Conservation (phyloP, 176 grass and related monocot genomes). For the Neostapfia colusana region DNA sequence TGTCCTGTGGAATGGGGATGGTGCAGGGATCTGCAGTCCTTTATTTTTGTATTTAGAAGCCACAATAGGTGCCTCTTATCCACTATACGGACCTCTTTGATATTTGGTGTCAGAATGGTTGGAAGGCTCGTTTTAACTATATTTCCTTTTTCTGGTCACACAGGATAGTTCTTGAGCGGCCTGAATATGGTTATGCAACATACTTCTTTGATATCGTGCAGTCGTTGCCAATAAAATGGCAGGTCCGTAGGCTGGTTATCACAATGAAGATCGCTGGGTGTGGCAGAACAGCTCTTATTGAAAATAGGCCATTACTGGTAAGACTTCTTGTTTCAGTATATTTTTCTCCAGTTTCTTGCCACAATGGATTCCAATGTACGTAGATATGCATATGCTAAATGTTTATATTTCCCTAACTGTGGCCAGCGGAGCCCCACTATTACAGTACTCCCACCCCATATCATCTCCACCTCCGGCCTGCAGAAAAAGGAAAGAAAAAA, state of each 20-base stretch:
- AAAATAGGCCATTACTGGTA: conserved; percentile 79
- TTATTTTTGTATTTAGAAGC: conserved; percentile 80
- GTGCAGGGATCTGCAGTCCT: conserved; percentile 93
- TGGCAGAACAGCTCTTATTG: conserved; percentile 76
- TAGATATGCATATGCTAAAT: neutral
- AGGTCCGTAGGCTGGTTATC: conserved; percentile 69
- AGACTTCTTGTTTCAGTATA: conserved; percentile 1
- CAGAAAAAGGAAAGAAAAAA: neutral
- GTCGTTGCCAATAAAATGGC: conserved; percentile 69
- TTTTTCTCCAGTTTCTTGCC: conserved; percentile 3
- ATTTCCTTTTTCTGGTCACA: conserved; percentile 23
- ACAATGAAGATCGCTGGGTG: conserved; percentile 88
- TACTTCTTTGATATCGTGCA: conserved; percentile 91
- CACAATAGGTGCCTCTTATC: conserved; percentile 69
- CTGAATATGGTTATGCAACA: conserved; percentile 93
- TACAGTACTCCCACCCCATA: neutral
- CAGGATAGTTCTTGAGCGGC: conserved; percentile 93
- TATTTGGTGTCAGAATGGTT: conserved; percentile 15
- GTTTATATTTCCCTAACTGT: neutral
- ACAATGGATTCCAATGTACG: neutral
- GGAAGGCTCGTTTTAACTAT: neutral
- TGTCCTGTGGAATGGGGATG: conserved; percentile 95
- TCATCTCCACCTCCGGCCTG: neutral
- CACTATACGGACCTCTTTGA: conserved; percentile 1
- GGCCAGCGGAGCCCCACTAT: neutral